Base-by-base conservation (phyloP, 495 filamentous ascomycete species). In the Neurospora tetraspora region DNA sequence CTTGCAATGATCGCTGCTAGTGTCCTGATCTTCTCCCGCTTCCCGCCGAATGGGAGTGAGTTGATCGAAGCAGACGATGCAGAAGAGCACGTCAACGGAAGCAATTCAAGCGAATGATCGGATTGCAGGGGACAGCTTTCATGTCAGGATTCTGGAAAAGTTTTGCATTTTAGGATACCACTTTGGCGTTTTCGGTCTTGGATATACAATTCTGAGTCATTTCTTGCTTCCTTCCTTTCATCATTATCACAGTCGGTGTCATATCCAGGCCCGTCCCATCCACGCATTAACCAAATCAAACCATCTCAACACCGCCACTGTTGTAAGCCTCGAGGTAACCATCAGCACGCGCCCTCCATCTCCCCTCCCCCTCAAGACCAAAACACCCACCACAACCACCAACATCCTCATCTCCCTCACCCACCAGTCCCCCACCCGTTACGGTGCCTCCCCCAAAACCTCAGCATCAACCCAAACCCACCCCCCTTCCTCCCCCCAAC, bases 1-100 rank as follows among this genome's bases (percentile, higher is more conserved):
- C 76, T 85, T 72, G 86, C 86, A 31, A 73, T 86, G 0, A 37
- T 88, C 16, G 86, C 84, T 3, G 83, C 84, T 43, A 69, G 76
- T 9, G 79, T 87, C 4, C 74, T 88, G 43, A 77, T 86, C 11
- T 76, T 86, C 34, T 85, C 85, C 31, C 76, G 80, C 31, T 84
- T 88, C 65, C 85, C 85, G 2, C 85, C 85, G 1, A 73, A 74
- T 0, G 82, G 81, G 10, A 85, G 83, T 72, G 78, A 74, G 73
- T 76, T 85, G 36, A 65, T 84, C 18, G 81, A 84, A 11, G 77
- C 78, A 1, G 81, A 81, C 31, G 73, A 74, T 34, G 73, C 73
- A 18, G 77, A 76, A 40, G 73, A 31, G 9, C 47, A 27, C 5
- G 18, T 27, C 31, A 18, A 43, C 5, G 68, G 39, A 47, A 40